Evolutionary conservation across 164 flowering plant genomes (phyloP), one percentile per base, ranked within the genome.

Genomic region (Santalum album): DNA sequence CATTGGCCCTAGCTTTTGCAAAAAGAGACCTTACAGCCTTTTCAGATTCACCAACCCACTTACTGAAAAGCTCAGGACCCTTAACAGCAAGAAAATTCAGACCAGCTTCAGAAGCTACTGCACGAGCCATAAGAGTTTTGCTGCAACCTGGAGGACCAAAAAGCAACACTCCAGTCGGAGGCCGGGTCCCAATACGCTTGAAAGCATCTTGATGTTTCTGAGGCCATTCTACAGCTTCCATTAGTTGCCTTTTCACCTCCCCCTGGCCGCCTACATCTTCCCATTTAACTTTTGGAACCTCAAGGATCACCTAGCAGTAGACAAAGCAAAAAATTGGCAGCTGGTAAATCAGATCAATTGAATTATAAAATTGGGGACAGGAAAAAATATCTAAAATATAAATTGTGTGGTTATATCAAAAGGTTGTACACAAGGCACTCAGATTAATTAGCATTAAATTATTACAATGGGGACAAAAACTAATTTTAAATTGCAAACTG

Each of bases 101-200:
- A 40, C 87, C 79, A 53, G 97, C 89, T 72, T 87, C 83, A 70
- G 97, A 87, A 64, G 99, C 99, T 35, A 90, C 97, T 18, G 97
- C 97, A 57, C 97, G 88, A 24, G 99, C 97, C 82, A 94, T 63
- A 20, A 94, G 86, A 24, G 99, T 94, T 71, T 94, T 94, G 77
- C 99, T 94, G 72, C 99, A 94, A 61, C 99, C 99, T 43, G 99
- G 99, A 66, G 99, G 99, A 58, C 99, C 99, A 74, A 82, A 94
- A 82, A 94, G 17, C 67, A 94, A 61, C 3, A 92, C 72, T 7
- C 97, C 96, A 25, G 78, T 73, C 21, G 99, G 99, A n/a, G 96
- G 97, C 1, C 74, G 72, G 32, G 77, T 82, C 26, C 99, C 97
- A 57, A 90, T 76, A 24, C 88, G 82, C 55, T 60, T 68, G 70